phyloP scores from a whole-genome alignment of 176 grass and related monocot genomes.

The Hordeum marinum region DNA sequence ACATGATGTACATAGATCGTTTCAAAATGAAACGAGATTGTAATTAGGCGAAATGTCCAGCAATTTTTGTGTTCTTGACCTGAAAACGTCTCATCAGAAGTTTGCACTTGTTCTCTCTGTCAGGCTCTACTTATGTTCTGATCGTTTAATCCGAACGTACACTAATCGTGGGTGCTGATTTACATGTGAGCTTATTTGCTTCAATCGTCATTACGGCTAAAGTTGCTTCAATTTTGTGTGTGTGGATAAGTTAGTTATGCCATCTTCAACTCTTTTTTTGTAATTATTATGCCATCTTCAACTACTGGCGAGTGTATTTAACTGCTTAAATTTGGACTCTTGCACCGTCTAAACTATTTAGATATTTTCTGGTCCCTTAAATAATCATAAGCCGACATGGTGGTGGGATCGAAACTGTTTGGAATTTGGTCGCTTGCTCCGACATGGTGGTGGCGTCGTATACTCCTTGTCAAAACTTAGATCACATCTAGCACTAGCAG shows the following conservation, averaged over 20 bases:
- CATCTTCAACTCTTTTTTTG: background rate
- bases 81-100: background rate
- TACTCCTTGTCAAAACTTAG: too few relatives aligned
- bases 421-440: too few relatives aligned
- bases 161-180: background rate
- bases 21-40: background rate
- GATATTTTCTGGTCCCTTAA: background rate
- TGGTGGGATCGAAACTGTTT: too few relatives aligned
- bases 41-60: background rate
- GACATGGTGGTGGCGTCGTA: too few relatives aligned
- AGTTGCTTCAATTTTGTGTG: background rate
- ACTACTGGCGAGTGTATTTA: background rate
- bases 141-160: too few relatives aligned
- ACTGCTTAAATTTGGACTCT: too few relatives aligned
- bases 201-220: background rate
- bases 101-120: background rate
- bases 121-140: background rate
- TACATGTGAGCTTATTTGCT: background rate
- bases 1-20: constrained; percentile 33
- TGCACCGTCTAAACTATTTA: too few relatives aligned
- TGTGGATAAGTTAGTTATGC: background rate
- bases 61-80: background rate
- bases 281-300: too few relatives aligned
- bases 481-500: too few relatives aligned
- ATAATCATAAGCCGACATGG: too few relatives aligned